phyloP scores from a whole-genome alignment of 2,329 filamentous ascomycete genomes.

The Diaporthe capsici region DNA sequence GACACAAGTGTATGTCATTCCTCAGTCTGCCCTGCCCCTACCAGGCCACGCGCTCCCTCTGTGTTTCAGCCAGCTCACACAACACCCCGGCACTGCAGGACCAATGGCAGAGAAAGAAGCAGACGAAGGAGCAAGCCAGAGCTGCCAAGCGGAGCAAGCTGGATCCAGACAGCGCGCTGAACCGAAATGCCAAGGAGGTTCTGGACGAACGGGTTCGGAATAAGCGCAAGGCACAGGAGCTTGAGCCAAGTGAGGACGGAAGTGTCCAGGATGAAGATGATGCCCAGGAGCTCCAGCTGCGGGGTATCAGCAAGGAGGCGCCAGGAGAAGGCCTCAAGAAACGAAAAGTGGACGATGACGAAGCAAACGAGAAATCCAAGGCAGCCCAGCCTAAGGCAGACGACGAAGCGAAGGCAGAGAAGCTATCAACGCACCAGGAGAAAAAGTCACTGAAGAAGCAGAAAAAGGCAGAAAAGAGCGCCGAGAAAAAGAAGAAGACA shows the following conservation, averaged over 20 bases:
- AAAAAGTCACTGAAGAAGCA: slow-evolving; percentile 43
- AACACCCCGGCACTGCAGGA: slow-evolving; percentile 67
- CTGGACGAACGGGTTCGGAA: slow-evolving; percentile 84
- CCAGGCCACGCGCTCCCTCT: background rate
- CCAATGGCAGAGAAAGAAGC: slow-evolving; percentile 96
- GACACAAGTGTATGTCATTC: slow-evolving; percentile 80
- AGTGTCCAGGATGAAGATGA: slow-evolving; percentile 62
- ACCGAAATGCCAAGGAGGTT: slow-evolving; percentile 89
- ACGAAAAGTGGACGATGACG: slow-evolving; percentile 53
- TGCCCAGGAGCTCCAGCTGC: slow-evolving; percentile 57
- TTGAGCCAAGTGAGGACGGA: slow-evolving; percentile 64
- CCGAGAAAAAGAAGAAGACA: slow-evolving; percentile 45
- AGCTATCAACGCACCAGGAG: slow-evolving; percentile 39
- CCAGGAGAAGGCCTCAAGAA: slow-evolving; percentile 76
- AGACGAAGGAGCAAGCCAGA: slow-evolving; percentile 89
- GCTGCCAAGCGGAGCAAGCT: slow-evolving; percentile 90
- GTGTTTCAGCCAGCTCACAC: slow-evolving; percentile 37
- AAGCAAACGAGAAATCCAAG: slow-evolving; percentile 70
- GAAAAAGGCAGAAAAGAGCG: slow-evolving; percentile 46
- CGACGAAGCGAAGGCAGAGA: slow-evolving; percentile 44
- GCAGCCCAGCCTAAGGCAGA: slow-evolving; percentile 48
- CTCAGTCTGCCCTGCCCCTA: background rate
- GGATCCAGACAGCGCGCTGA: slow-evolving; percentile 86
- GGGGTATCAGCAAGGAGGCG: slow-evolving; percentile 70
- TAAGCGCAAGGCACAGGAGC: slow-evolving; percentile 83